These are phyloP conservation scores for Apiospora hydei DNA, from an alignment of 2,329 filamentous ascomycete genomes.

Conservation along the genomic window DNA sequence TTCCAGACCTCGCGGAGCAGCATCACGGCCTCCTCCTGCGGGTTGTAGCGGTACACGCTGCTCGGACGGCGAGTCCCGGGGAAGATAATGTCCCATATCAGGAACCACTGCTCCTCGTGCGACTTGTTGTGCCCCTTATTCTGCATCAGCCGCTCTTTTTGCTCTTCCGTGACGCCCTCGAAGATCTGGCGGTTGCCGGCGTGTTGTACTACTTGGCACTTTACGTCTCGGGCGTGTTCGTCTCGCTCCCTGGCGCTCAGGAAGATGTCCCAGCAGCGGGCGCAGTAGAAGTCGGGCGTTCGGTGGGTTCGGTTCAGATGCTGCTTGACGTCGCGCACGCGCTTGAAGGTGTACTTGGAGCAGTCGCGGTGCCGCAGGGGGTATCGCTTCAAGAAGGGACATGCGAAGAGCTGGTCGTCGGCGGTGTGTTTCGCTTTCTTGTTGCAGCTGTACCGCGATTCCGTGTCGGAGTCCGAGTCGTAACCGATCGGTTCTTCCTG, in stretches of 20 bases:
- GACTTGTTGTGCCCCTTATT: conserved; percentile 33
- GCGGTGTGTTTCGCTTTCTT: neutral
- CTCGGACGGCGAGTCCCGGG: conserved; percentile 29
- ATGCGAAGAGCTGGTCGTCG: conserved; percentile 26
- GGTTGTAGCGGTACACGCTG: conserved; percentile 31
- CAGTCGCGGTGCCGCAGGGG: conserved; percentile 32
- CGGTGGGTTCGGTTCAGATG: conserved; percentile 35
- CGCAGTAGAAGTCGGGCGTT: conserved; percentile 33
- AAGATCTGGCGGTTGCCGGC: conserved; percentile 7
- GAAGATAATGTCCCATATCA: conserved; percentile 35
- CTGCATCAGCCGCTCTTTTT: conserved; percentile 31
- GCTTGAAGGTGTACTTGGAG: conserved; percentile 33
- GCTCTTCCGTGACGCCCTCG: conserved; percentile 33
- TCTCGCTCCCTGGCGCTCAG: conserved; percentile 29
- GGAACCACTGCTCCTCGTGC: conserved; percentile 35
- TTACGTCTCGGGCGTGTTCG: conserved; percentile 27
- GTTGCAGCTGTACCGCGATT: too few species aligned
- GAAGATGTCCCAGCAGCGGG: conserved; percentile 33
- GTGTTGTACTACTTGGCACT: neutral
- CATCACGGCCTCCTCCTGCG: conserved; percentile 25
- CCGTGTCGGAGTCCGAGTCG: neutral
- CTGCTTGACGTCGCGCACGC: conserved; percentile 39
- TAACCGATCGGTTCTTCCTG: neutral
- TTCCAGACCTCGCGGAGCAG: conserved; percentile 22
- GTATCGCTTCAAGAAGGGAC: conserved; percentile 35